These are phyloP conservation scores for Pseudodiploospora longispora DNA, from an alignment of 2,329 filamentous ascomycete species.

Conservation along the genomic window DNA sequence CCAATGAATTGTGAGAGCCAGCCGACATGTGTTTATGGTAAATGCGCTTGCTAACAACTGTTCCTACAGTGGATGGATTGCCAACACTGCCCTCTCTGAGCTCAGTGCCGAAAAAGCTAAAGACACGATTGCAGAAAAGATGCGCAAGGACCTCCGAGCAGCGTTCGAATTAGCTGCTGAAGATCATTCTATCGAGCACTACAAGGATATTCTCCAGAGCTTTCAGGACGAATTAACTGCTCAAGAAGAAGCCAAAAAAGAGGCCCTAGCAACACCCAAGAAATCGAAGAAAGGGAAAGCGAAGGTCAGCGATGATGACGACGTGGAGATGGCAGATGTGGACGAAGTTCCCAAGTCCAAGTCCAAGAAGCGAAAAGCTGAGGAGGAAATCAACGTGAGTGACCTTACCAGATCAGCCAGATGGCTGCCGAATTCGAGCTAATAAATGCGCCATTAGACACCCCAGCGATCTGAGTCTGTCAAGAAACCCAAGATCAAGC, in stretches of 20 bases:
- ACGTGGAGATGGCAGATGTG: conserved; percentile 53
- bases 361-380: conserved; percentile 67
- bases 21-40: neutral
- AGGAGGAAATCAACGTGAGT: conserved; percentile 68
- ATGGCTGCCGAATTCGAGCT: neutral
- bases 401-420: neutral
- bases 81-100: conserved; percentile 72
- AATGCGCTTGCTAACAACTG: conserved; percentile 9
- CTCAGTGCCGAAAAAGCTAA: conserved; percentile 67
- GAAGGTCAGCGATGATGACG: conserved; percentile 43
- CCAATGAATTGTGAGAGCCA: conserved; percentile 85
- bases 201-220: conserved; percentile 70
- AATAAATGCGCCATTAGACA: conserved; percentile 28
- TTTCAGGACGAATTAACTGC: conserved; percentile 58
- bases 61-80: conserved; percentile 71
- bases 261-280: conserved; percentile 33
- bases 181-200: conserved; percentile 68
- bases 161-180: conserved; percentile 78
- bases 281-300: conserved; percentile 38
- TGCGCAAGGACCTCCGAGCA: conserved; percentile 67
- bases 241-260: conserved; percentile 39
- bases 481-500: conserved; percentile 62
- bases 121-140: conserved; percentile 63
- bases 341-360: conserved; percentile 57
- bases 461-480: conserved; percentile 53